phyloP scores from a whole-genome alignment of 2,329 filamentous ascomycete genomes.

The Aspergillus brunneoviolaceus region DNA sequence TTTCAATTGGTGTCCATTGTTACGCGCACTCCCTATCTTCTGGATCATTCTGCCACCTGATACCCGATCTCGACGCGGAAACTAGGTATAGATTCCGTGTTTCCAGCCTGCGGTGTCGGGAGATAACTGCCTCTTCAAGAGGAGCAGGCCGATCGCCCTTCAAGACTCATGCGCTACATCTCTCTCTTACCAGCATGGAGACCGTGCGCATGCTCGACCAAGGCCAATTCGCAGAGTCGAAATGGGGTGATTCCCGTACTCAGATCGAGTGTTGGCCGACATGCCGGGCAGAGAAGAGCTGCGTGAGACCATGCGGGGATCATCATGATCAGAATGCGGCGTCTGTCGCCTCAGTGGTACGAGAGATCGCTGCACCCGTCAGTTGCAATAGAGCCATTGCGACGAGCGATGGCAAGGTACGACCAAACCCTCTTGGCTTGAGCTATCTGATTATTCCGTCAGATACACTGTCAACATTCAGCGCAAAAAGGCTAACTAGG shows the following conservation, averaged over 20 bases:
- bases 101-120: too few species aligned
- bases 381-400: not conserved
- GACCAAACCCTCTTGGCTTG: not conserved
- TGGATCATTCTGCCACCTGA: slow-evolving; percentile 1
- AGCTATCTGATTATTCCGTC: too few species aligned
- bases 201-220: slow-evolving; percentile 10
- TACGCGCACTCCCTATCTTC: not conserved
- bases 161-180: not conserved
- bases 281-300: not conserved
- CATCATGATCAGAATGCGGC: too few species aligned
- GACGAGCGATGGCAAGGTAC: not conserved
- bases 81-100: too few species aligned
- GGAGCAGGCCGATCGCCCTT: too few species aligned
- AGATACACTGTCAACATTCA: too few species aligned
- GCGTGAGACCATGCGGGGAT: too few species aligned
- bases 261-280: not conserved
- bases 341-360: not conserved
- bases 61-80: not conserved
- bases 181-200: slow-evolving; percentile 17
- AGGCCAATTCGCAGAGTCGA: not conserved
- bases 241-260: not conserved
- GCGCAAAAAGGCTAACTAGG: not conserved
- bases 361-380: not conserved
- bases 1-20: not conserved
- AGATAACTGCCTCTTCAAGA: too few species aligned